Evolutionary conservation across 371 early-diverging fungal species (phyloP).

Genomic region (Blastocladiella emersonii): DNA sequence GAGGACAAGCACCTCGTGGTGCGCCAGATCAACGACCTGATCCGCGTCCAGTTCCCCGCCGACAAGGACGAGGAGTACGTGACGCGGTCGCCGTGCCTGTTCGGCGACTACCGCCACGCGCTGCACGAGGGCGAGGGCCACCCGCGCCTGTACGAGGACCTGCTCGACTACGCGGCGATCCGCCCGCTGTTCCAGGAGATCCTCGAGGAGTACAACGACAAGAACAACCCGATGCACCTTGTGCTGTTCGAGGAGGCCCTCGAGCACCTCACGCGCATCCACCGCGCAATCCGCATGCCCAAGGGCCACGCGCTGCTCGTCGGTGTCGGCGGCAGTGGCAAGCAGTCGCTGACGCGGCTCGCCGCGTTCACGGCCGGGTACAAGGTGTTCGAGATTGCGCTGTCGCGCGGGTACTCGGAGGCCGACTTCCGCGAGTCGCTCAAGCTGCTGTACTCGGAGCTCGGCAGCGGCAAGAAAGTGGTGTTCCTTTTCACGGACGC

Average conservation of each 20-base stretch:
- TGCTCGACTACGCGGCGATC: constrained; percentile 40
- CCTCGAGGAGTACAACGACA: constrained; percentile 39
- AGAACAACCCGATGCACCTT: constrained; percentile 36
- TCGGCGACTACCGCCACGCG: constrained; percentile 42
- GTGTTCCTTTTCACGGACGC: constrained; percentile 46
- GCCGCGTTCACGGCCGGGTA: constrained; percentile 42
- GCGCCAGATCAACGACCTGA: constrained; percentile 29
- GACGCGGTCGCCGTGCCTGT: constrained; percentile 31
- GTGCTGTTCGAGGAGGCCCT: constrained; percentile 48
- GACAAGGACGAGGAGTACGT: constrained; percentile 23
- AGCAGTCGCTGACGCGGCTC: constrained; percentile 36
- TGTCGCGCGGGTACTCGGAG: constrained; percentile 39
- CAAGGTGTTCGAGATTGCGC: constrained; percentile 33
- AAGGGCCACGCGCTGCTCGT: constrained; percentile 38
- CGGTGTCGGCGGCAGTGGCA: constrained; percentile 45
- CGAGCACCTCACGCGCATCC: constrained; percentile 38
- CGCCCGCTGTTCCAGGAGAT: constrained; percentile 38
- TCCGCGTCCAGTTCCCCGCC: constrained; percentile 30
- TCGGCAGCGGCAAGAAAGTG: constrained; percentile 30
- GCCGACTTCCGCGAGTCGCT: constrained; percentile 34
- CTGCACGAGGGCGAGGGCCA: constrained; percentile 28
- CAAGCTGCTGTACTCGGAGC: constrained; percentile 27
- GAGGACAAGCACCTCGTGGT: constrained; percentile 30
- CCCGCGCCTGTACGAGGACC: constrained; percentile 36
- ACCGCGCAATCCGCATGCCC: constrained; percentile 34